phyloP scores from a whole-genome alignment of 192 early-diverging fungal genomes.

The Chytriomyces confervae region DNA sequence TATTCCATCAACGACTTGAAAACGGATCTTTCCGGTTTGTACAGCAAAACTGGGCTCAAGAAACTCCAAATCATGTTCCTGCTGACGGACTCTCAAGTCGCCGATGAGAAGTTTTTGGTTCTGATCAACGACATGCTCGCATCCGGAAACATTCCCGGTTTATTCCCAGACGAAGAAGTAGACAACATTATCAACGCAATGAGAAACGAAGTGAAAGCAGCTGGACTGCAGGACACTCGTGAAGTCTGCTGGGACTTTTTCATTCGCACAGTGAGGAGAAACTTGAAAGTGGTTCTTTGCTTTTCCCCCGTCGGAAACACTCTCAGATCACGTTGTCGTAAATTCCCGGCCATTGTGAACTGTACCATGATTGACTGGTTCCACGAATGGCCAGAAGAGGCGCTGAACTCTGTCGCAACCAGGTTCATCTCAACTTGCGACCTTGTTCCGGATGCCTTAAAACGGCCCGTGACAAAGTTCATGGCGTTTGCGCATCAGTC shows the following conservation, averaged over 20 bases:
- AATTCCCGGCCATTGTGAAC: conserved; percentile 63
- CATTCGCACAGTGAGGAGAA: conserved; percentile 59
- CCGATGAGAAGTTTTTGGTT: conserved; percentile 70
- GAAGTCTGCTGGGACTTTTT: conserved; percentile 74
- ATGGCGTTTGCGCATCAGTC: conserved; percentile 69
- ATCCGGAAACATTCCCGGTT: conserved; percentile 68
- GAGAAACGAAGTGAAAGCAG: conserved; percentile 67
- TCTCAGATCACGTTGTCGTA: conserved; percentile 62
- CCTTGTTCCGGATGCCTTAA: conserved; percentile 59
- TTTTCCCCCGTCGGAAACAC: conserved; percentile 72
- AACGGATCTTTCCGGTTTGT: conserved; percentile 59
- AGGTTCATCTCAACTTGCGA: conserved; percentile 64
- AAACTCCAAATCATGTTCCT: conserved; percentile 70
- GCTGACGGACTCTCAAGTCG: conserved; percentile 68
- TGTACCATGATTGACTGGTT: conserved; percentile 71
- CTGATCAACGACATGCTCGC: conserved; percentile 71
- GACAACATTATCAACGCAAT: conserved; percentile 68
- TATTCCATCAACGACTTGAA: conserved; percentile 65
- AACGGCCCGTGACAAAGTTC: conserved; percentile 61
- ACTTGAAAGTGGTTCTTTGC: conserved; percentile 68
- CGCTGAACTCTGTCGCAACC: conserved; percentile 64
- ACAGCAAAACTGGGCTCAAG: conserved; percentile 66
- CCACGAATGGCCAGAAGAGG: conserved; percentile 68
- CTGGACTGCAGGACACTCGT: conserved; percentile 64
- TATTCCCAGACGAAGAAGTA: conserved; percentile 74